Conservation (phyloP, 306 rosid genomes). For the Glycyrrhiza uralensis region DNA sequence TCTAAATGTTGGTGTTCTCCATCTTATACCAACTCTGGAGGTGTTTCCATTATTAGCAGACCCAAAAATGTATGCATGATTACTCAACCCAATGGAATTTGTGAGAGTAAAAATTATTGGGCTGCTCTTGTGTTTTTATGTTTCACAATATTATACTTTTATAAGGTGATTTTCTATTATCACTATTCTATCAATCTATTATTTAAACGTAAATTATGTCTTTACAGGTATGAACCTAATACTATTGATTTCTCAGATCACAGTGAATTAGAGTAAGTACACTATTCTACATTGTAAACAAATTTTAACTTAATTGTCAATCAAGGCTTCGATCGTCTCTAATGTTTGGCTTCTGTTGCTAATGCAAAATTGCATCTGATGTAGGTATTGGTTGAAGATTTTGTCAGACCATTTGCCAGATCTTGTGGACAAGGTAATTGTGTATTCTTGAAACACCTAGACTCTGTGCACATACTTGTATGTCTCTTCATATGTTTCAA, state of each 20-base stretch:
- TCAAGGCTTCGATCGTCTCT: not conserved
- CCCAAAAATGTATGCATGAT: constrained; percentile 65
- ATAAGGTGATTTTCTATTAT: not conserved
- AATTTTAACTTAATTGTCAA: not conserved
- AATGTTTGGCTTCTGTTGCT: constrained; percentile 22
- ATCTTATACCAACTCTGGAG: constrained; percentile 87
- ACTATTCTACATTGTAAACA: not conserved
- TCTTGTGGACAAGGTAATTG: constrained; percentile 83
- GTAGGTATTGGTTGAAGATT: constrained; percentile 92
- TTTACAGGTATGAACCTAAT: constrained; percentile 90
- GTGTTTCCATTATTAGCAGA: constrained; percentile 90
- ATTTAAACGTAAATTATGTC: constrained; percentile 3
- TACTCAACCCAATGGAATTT: constrained; percentile 9
- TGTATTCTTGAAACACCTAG: constrained; percentile 5
- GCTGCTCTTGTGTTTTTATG: constrained; percentile 5
- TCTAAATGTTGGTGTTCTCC: constrained; percentile 91
- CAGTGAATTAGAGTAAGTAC: constrained; percentile 83
- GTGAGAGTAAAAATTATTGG: not conserved
- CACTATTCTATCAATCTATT: not conserved
- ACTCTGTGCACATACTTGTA: not conserved
- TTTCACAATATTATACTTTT: not conserved
- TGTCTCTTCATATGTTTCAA: not conserved
- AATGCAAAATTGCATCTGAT: constrained; percentile 24
- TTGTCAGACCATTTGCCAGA: constrained; percentile 83
- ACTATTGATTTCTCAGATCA: constrained; percentile 90